A percentile compares a stretch with the other conserved stretches of the same genome.
phyloP scores from a whole-genome alignment of 352 stramenopile genomes.

The Pythium vanterpoolii region DNA sequence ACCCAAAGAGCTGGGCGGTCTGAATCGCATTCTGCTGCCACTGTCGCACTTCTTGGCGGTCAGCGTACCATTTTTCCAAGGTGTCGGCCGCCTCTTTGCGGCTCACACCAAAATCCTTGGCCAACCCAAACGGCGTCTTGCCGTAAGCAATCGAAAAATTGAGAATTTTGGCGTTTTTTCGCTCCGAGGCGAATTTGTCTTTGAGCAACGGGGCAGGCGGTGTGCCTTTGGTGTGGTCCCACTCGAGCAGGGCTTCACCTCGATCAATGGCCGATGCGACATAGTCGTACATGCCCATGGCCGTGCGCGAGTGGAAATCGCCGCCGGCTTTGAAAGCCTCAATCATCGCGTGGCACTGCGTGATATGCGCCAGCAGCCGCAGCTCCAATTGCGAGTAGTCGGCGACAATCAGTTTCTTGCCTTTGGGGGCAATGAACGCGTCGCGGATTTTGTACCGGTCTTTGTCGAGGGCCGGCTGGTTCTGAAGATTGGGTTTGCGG shows the following conservation, averaged over 20 bases:
- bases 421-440: conserved; percentile 90
- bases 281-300: conserved; percentile 99
- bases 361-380: conserved; percentile 97
- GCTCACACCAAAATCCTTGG: conserved; percentile 85
- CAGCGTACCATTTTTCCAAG: conserved; percentile 96
- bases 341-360: conserved; percentile 98
- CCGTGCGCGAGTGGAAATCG: conserved; percentile 94
- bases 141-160: conserved; percentile 99
- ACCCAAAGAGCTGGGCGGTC: conserved; percentile 76
- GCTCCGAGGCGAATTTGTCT: conserved; percentile 96
- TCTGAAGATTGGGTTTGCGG: conserved; percentile 98
- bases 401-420: conserved; percentile 98
- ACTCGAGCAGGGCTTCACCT: conserved; percentile 97
- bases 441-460: conserved; percentile 88
- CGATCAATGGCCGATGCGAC: conserved; percentile 94
- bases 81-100: conserved; percentile 77
- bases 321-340: conserved; percentile 92
- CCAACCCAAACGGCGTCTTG: conserved; percentile 97
- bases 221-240: conserved; percentile 92
- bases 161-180: conserved; percentile 98
- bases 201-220: conserved; percentile 96
- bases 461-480: conserved; percentile 91
- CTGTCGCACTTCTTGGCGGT: conserved; percentile 84
- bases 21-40: conserved; percentile 95
- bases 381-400: conserved; percentile 99